Conservation (phyloP, 352 stramenopile species). For the Pilasporangium apinafurcum region DNA sequence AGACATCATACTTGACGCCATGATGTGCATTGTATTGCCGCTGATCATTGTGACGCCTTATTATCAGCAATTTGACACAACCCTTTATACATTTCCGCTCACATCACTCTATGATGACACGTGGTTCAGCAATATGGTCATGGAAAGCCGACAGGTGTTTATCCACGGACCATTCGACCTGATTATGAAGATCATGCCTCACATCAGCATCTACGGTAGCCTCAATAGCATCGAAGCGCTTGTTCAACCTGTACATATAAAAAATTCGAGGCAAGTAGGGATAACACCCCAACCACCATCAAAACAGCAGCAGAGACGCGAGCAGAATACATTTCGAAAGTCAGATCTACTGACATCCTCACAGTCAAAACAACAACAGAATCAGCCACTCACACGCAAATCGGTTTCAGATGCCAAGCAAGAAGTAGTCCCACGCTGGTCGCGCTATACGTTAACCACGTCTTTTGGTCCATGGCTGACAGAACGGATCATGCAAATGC, state of each 20-base stretch:
- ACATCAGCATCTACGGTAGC: constrained; percentile 14
- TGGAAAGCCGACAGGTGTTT: constrained; percentile 18
- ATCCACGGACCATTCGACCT: constrained; percentile 6
- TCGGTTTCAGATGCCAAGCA: neutral
- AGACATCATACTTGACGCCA: constrained; percentile 10
- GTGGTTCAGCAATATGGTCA: constrained; percentile 14
- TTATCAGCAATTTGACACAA: constrained; percentile 2
- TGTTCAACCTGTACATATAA: neutral
- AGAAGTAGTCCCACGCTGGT: too few relatives aligned
- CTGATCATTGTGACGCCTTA: constrained; percentile 11
- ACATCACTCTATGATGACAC: constrained; percentile 6
- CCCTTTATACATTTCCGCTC: neutral
- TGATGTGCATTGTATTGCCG: constrained; percentile 7
- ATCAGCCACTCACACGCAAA: neutral
- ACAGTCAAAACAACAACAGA: neutral
- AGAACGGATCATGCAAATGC: constrained; percentile 1
- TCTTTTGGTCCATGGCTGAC: constrained; percentile 1
- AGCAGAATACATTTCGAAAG: too few relatives aligned
- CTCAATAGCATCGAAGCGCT: constrained; percentile 9
- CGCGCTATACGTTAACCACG: too few relatives aligned
- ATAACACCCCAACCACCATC: neutral
- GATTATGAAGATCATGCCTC: constrained; percentile 11
- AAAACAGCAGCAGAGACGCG: too few relatives aligned
- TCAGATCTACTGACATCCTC: too few relatives aligned
- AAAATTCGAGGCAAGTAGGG: neutral